Base-by-base conservation (phyloP, 371 early-diverging fungal genomes). In the Actinomortierella ambigua region DNA sequence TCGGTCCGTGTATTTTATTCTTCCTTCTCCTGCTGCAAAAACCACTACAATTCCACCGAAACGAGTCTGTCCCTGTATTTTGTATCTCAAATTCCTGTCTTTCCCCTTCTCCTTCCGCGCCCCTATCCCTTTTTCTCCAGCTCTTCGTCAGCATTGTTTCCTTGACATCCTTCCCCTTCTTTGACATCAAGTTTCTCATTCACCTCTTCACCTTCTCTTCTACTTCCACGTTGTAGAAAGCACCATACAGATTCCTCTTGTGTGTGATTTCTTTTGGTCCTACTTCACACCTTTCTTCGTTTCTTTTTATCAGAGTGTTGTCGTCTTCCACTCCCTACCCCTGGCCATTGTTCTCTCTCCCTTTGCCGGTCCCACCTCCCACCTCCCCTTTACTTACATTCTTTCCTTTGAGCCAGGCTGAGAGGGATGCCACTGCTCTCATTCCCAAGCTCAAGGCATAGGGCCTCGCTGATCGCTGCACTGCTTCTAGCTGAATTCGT, bases 361-460 rank as follows among this genome's bases (percentile, higher is more conserved):
- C 46, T 46, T 46, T 15, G 18, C 17, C 46, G 4, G 4, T 18
- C 8, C 46, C 22, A 8, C 22, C 3, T 20, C 22, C 48, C 20
- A 8, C 24, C 11, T 48, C 20, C 9, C 15, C 48, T 44, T 13
- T 44, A 22, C 22, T 22, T 22, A 11, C 48, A 48, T 9, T 20
- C 22, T 22, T 18, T 8, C 22, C 22, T 20, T 20, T 20, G 3
- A 11, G 11, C 22, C 22, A 22, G 24, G 20, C 22, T 24, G 22
- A 20, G 48, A 18, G 20, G 15, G 48, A 71, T 65, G 71, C 66
- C 71, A 8, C 22, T 59, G 49, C 44, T 71, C 29, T 59, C 62
- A 27, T 43, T 65, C 55, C 59, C 56, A 28, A 56, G 39, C 26
- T 59, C 61, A 26, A 54, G 71, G 53, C 65, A 57, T 48, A 65